Evolutionary conservation across 768 basidiomycete species (phyloP).

Genomic region (Candolleomyces aberdarensis): DNA sequence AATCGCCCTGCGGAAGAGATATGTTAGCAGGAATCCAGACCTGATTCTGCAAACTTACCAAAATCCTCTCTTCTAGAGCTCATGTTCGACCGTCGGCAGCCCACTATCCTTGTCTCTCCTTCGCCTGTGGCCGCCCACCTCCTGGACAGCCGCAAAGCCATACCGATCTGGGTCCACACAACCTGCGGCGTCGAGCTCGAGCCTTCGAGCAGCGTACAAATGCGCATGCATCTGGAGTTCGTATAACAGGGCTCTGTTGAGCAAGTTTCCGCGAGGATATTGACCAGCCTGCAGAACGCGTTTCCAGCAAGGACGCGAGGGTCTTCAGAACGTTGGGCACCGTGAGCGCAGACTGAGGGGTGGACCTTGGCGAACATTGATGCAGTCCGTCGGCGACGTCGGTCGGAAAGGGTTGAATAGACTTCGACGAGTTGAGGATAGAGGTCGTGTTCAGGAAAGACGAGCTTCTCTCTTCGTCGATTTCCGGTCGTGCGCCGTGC

Average conservation of each 20-base stretch:
- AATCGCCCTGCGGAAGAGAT: constrained; percentile 38
- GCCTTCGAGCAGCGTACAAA: constrained; percentile 46
- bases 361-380: constrained; percentile 49
- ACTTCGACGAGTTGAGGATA: constrained; percentile 50
- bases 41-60: constrained; percentile 33
- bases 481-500: constrained; percentile 26
- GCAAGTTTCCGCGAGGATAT: constrained; percentile 56
- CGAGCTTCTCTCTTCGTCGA: constrained; percentile 23
- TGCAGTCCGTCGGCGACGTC: constrained; percentile 53
- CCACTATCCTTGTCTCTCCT: constrained; percentile 25
- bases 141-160: constrained; percentile 68
- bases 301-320: constrained; percentile 50
- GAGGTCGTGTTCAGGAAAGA: constrained; percentile 55
- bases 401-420: constrained; percentile 65
- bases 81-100: constrained; percentile 50
- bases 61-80: constrained; percentile 72
- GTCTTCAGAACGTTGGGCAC: constrained; percentile 58
- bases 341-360: constrained; percentile 66
- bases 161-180: constrained; percentile 60
- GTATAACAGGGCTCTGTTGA: constrained; percentile 57
- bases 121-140: constrained; percentile 65
- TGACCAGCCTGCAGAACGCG: constrained; percentile 57
- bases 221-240: constrained; percentile 72
- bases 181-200: constrained; percentile 49
- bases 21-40: neutral